These are phyloP conservation scores for Fragilariopsis cylindrus DNA, from an alignment of 108 stramenopile genomes.

Conservation along the genomic window DNA sequence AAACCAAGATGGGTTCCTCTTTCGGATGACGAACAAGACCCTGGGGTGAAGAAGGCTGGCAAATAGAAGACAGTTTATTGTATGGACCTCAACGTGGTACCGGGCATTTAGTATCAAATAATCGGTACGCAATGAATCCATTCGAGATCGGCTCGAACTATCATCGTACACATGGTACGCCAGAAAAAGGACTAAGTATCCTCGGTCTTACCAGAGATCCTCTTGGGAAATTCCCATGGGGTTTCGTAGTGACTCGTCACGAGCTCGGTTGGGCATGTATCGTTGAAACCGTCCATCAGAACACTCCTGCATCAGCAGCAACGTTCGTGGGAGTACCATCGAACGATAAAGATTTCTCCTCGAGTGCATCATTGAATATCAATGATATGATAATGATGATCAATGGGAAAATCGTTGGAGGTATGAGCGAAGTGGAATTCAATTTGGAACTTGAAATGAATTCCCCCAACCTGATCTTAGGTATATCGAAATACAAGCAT, in stretches of 20 bases:
- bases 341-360: background rate
- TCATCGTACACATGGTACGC: constrained; percentile 55
- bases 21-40: constrained; percentile 35
- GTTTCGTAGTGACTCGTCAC: constrained; percentile 56
- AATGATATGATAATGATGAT: constrained; percentile 77
- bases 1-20: constrained; percentile 50
- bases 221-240: constrained; percentile 59
- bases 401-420: constrained; percentile 70
- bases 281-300: constrained; percentile 55
- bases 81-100: constrained; percentile 42
- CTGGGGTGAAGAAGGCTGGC: constrained; percentile 69
- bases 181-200: constrained; percentile 55
- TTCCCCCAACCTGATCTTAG: constrained; percentile 30
- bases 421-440: constrained; percentile 60
- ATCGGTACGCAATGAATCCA: constrained; percentile 55
- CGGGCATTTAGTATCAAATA: constrained; percentile 33
- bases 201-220: constrained; percentile 59
- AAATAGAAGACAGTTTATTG: constrained; percentile 65
- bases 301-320: constrained; percentile 68
- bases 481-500: constrained; percentile 47
- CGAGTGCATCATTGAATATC: constrained; percentile 25
- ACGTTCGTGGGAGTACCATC: background rate
- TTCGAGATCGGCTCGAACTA: constrained; percentile 55
- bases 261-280: constrained; percentile 85
- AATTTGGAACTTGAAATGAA: constrained; percentile 60